A percentile compares a stretch with the other conserved stretches of the same genome.
phyloP scores from a whole-genome alignment of 495 filamentous ascomycete species.

The Trichoderma gamsii region DNA sequence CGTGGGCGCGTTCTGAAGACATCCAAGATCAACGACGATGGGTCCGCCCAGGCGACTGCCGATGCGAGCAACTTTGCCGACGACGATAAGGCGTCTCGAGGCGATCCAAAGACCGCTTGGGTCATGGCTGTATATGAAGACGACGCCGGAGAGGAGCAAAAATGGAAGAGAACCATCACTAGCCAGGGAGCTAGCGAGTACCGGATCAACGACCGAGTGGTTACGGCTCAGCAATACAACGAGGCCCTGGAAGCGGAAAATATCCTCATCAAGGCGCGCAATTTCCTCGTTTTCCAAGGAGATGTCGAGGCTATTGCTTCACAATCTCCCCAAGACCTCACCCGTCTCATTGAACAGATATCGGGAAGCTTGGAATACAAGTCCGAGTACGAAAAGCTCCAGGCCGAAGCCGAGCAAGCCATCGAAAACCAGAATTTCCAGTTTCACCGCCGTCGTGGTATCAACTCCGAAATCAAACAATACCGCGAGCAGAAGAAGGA shows the following conservation, averaged over 20 bases:
- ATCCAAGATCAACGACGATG: slow-evolving; percentile 83
- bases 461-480: slow-evolving; percentile 97
- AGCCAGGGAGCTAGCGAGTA: slow-evolving; percentile 86
- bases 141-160: slow-evolving; percentile 89
- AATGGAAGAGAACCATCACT: slow-evolving; percentile 93
- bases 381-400: slow-evolving; percentile 84
- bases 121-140: slow-evolving; percentile 99
- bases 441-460: slow-evolving; percentile 79
- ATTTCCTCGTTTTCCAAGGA: slow-evolving; percentile 97
- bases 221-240: slow-evolving; percentile 89
- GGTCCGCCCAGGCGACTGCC: slow-evolving; percentile 55
- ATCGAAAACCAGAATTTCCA: slow-evolving; percentile 81
- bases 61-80: slow-evolving; percentile 45
- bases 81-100: slow-evolving; percentile 51
- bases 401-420: slow-evolving; percentile 77
- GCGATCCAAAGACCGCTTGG: slow-evolving; percentile 89
- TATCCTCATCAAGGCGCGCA: slow-evolving; percentile 94
- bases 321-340: slow-evolving; percentile 90
- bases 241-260: slow-evolving; percentile 88
- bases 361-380: slow-evolving; percentile 95
- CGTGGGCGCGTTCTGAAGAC: slow-evolving; percentile 89
- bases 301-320: slow-evolving; percentile 98
- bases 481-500: slow-evolving; percentile 97
- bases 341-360: slow-evolving; percentile 92
- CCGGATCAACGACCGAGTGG: slow-evolving; percentile 86